Evolutionary conservation across 192 early-diverging fungal species (phyloP), one percentile per base, ranked within the genome.

Genomic region (Gryganskiella cystojenkinii): DNA sequence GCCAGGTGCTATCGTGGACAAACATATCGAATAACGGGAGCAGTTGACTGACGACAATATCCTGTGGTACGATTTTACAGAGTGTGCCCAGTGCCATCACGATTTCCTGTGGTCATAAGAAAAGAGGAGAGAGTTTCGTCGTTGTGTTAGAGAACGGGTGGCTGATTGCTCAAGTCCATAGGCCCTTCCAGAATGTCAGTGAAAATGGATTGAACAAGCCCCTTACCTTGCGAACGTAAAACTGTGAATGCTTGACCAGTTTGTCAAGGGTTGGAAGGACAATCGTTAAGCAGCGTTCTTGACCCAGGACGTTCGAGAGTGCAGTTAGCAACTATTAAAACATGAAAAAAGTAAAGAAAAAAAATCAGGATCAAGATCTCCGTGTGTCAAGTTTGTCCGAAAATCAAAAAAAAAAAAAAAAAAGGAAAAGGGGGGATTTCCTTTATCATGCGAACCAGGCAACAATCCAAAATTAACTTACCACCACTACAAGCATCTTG

Each of bases 201-300:
- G n/a, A n/a, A n/a, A n/a, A n/a, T n/a, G n/a, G n/a, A n/a, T n/a
- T n/a, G n/a, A n/a, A n/a, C n/a, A n/a, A n/a, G n/a, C n/a, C n/a
- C n/a, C 13, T 25, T 67, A 83, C 82, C 71, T 84, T 89, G 33
- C 86, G 80, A 5, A 89, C 88, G 55, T 86, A 89, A 70, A 87
- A 89, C 42, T 84, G 81, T 13, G 67, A 79, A 15, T 85, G 82
- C 0, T 56, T 63, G 1, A 80, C 40, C 47, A 87, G 62, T 20
- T 68, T 56, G 46, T 89, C 81, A n/a, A 89, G 59, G 71, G 82
- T 85, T 0, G 86, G 86, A 14, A 89, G 37, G 59, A 81, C 86
- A 52, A 71, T 52, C 11, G 81, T 60, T 13, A 70, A 68, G 53
- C 81, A 85, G 43, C 73, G 59, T 31, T 83, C 75, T 30, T 81